These are phyloP conservation scores for Wallacemonas sp. DNA, from an alignment of 208 protist genomes.

Conservation along the genomic window DNA sequence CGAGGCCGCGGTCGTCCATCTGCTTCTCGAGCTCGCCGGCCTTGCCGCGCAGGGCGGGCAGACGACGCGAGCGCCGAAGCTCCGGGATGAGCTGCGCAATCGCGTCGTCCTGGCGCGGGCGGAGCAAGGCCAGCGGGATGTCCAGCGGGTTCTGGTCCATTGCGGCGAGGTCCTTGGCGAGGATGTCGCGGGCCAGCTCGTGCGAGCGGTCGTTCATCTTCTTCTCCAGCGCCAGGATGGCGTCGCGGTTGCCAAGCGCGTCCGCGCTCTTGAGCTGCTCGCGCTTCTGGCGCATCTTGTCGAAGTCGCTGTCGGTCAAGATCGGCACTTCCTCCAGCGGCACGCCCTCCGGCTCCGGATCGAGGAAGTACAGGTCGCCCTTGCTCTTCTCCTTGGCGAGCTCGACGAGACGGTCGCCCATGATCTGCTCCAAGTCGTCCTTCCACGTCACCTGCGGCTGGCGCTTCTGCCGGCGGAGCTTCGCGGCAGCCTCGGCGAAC, in stretches of 20 bases:
- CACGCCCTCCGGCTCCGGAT: slow-evolving; percentile 50
- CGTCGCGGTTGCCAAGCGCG: slow-evolving; percentile 55
- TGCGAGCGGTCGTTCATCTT: slow-evolving; percentile 56
- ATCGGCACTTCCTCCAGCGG: slow-evolving; percentile 41
- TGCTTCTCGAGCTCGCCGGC: slow-evolving; percentile 39
- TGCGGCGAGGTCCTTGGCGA: slow-evolving; percentile 53
- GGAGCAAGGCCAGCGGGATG: slow-evolving; percentile 65
- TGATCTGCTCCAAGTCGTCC: slow-evolving; percentile 55
- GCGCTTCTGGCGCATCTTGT: slow-evolving; percentile 44
- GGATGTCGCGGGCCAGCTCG: slow-evolving; percentile 44
- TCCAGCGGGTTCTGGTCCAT: slow-evolving; percentile 60
- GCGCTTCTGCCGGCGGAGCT: slow-evolving; percentile 44
- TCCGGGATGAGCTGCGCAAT: slow-evolving; percentile 44
- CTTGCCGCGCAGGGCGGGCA: slow-evolving; percentile 33
- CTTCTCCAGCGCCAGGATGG: slow-evolving; percentile 47
- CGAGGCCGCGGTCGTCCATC: slow-evolving; percentile 45
- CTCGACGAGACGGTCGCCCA: slow-evolving; percentile 62
- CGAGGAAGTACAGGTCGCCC: slow-evolving; percentile 83
- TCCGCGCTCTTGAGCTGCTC: slow-evolving; percentile 45
- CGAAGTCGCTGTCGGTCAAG: slow-evolving; percentile 48
- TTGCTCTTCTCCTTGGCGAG: slow-evolving; percentile 59
- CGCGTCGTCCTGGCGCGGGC: slow-evolving; percentile 50
- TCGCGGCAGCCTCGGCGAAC: slow-evolving; percentile 58
- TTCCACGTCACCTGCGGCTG: slow-evolving; percentile 32
- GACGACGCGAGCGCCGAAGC: slow-evolving; percentile 38